A percentile compares a stretch with the other conserved stretches of the same genome.
These are phyloP conservation scores for Phytopythium sindhum DNA, from an alignment of 352 stramenopile species.

Conservation along the genomic window DNA sequence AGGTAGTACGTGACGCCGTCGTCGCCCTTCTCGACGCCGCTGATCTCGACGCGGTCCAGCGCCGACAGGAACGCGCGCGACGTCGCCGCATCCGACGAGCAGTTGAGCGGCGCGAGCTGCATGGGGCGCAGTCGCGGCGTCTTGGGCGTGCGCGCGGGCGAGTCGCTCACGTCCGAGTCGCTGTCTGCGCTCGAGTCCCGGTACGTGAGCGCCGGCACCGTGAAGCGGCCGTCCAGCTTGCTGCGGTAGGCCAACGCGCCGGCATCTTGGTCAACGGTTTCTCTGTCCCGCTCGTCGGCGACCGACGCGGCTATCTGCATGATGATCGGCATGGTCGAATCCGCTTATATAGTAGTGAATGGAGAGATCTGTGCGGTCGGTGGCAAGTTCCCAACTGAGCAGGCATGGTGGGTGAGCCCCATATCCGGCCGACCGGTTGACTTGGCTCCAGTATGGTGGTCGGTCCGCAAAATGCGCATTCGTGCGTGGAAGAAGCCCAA, in stretches of 20 bases:
- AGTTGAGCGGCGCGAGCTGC: slow-evolving; percentile 9
- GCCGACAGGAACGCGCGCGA: slow-evolving; percentile 5
- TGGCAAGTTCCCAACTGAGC: not conserved
- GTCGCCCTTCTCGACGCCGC: not conserved
- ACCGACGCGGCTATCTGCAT: not conserved
- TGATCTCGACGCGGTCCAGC: slow-evolving; percentile 5
- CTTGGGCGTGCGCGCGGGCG: not conserved
- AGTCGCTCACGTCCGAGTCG: not conserved
- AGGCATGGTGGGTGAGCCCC: not conserved
- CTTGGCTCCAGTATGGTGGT: slow-evolving; percentile 1
- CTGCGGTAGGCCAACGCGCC: not conserved
- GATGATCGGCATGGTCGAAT: slow-evolving; percentile 1
- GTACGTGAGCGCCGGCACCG: not conserved
- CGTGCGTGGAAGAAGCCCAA: no score
- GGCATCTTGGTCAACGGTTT: not conserved
- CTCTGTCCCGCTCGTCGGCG: slow-evolving; percentile 2
- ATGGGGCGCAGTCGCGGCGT: slow-evolving; percentile 2
- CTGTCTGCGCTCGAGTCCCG: not conserved
- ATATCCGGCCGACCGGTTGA: not conserved
- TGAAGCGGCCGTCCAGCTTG: not conserved
- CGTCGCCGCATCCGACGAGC: slow-evolving; percentile 2
- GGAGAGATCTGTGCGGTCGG: not conserved
- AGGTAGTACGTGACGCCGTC: slow-evolving; percentile 5
- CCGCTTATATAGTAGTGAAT: not conserved
- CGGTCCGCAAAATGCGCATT: not conserved